phyloP scores from a whole-genome alignment of 768 basidiomycete genomes.

The Grammothele lineata region DNA sequence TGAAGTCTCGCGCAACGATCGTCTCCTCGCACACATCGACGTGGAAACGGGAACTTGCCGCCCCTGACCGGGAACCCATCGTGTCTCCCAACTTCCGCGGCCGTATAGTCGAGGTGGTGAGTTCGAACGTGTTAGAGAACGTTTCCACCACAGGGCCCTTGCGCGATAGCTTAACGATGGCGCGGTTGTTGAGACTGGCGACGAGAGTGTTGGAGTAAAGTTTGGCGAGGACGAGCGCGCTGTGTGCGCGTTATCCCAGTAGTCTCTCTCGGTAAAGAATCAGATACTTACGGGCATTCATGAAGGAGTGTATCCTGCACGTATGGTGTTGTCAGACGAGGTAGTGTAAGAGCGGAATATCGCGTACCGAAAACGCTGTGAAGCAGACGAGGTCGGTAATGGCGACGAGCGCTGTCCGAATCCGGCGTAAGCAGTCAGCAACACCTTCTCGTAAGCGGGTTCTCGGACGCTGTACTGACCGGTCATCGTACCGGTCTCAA shows the following conservation, averaged over 20 bases:
- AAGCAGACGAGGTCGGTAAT: conserved; percentile 3
- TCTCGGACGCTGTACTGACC: background rate
- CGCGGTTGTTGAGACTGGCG: conserved; percentile 7
- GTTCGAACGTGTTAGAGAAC: too few relatives aligned
- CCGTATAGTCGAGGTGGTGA: background rate
- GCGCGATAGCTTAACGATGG: background rate
- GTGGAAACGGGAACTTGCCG: too few relatives aligned
- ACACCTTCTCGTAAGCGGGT: background rate
- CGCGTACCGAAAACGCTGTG: background rate
- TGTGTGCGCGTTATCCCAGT: background rate
- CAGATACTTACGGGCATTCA: background rate
- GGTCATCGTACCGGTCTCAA: conserved; percentile 8
- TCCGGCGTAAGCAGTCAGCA: background rate
- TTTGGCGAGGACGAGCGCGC: conserved; percentile 8
- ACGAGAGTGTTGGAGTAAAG: conserved; percentile 9
- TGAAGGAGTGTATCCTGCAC: background rate
- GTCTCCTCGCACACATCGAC: too few relatives aligned
- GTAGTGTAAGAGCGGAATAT: background rate
- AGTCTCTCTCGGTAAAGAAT: background rate
- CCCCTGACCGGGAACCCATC: too few relatives aligned
- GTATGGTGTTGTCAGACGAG: background rate
- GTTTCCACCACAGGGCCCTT: background rate
- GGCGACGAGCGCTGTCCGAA: conserved; percentile 3
- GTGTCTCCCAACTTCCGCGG: too few relatives aligned
- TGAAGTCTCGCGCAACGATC: too few relatives aligned